Evolutionary conservation across 345 rosid species (phyloP), one percentile per base, ranked within the genome.

Genomic region (Populus nigra): DNA sequence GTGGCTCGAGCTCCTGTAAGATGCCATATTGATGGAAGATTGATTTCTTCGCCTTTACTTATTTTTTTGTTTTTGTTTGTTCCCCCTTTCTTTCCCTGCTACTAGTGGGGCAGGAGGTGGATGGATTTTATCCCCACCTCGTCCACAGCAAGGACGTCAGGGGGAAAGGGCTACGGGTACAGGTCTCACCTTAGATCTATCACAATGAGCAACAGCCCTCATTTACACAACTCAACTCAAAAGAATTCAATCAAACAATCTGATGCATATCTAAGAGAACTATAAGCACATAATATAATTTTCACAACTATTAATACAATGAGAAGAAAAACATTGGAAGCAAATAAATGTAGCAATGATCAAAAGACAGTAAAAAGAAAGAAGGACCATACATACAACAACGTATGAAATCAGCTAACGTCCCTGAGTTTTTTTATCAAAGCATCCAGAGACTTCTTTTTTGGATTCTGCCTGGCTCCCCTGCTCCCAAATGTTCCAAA

Each of bases 401-500:
- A 76, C 5, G 45, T 41, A 23, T 13, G 6, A 57, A 73, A 87
- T 88, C 85, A 96, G 93, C 85, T 96, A 73, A 84, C 97, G 50
- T 96, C 98, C 88, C 83, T 94, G 84, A 96, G 93, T 83, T 93
- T 88, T 87, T 88, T 96, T 74, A 96, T 96, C 83, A 93, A 85
- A 15, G 93, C 78, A 83, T 96, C 98, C 77, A 96, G 85, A 8
- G 99, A 96, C 84, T 96, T 94, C 89, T 91, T 94, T 87, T 92
- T 96, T 0, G 98, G 91, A 72, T 94, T 96, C 83, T 87, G 93
- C 87, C 84, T 89, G 76, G 92, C 83, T 78, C 94, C 98, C 85
- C 99, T 90, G 76, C 90, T 88, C 59, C 98, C 98, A 78, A 96
- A 96, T 38, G 97, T 91, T 67, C 97, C 95, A 74, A 96, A 96